A percentile compares a stretch with the other conserved stretches of the same genome.
Evolutionary conservation across 148 eudicot genomes (phyloP).

Genomic region (Chenopodium suecicum): DNA sequence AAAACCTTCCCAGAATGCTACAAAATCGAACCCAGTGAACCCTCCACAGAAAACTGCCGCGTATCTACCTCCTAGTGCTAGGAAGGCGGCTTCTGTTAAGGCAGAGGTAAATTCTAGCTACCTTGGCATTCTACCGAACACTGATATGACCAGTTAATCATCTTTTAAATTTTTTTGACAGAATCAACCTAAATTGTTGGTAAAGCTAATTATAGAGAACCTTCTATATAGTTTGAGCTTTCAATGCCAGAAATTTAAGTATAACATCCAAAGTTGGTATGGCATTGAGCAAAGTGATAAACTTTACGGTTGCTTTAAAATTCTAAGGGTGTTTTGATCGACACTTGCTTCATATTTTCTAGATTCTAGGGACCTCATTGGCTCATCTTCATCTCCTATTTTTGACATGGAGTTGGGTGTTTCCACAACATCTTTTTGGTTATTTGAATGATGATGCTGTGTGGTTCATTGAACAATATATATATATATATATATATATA

Average conservation of each 20-base stretch:
- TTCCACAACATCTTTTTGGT: neutral
- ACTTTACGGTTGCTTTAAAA: neutral
- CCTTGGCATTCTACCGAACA: neutral
- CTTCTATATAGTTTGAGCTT: neutral
- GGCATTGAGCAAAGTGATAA: constrained; percentile 6
- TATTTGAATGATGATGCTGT: neutral
- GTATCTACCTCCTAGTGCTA: constrained; percentile 95
- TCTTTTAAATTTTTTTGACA: neutral
- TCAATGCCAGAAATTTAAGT: neutral
- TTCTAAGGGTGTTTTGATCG: neutral
- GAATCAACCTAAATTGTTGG: neutral
- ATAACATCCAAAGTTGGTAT: neutral
- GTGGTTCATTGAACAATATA: neutral
- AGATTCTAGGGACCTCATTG: neutral
- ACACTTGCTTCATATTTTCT: neutral
- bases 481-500: no score
- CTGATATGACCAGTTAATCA: neutral
- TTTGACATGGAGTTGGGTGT: neutral
- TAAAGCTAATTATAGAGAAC: neutral
- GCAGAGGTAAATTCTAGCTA: constrained; percentile 55
- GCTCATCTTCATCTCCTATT: neutral
- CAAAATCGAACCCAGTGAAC: constrained; percentile 50
- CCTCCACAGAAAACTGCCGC: constrained; percentile 82
- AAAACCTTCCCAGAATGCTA: constrained; percentile 52
- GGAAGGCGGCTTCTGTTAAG: constrained; percentile 76